Evolutionary conservation across 345 rosid genomes (phyloP).

Genomic region (Arabis hirsuta): DNA sequence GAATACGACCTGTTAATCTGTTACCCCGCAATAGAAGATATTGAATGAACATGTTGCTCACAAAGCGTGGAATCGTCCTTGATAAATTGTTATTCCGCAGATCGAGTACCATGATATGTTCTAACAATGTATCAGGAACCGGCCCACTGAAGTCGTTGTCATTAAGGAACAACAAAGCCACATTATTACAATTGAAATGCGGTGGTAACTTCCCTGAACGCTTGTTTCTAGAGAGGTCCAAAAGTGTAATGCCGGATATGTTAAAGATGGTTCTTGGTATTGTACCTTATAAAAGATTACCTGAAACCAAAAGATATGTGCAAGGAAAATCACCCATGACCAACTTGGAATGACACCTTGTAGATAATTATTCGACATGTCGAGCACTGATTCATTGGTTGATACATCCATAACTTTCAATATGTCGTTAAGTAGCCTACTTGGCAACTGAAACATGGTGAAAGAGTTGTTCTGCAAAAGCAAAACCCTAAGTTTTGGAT

Average conservation of each 20-base stretch:
- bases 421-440: not conserved
- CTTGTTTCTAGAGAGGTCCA: no score
- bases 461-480: slow-evolving; percentile 26
- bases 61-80: not conserved
- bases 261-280: not conserved
- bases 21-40: slow-evolving; percentile 8
- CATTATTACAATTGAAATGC: no score
- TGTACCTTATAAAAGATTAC: slow-evolving; percentile 24
- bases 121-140: no score
- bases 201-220: no score
- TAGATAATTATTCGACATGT: slow-evolving; percentile 16
- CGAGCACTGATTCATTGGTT: not conserved
- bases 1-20: not conserved
- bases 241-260: no score
- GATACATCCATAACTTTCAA: slow-evolving; percentile 13
- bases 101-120: no score
- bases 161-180: no score
- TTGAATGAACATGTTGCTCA: rapidly evolving
- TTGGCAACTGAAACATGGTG: not conserved
- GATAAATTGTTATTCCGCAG: slow-evolving; percentile 12
- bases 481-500: slow-evolving; percentile 2
- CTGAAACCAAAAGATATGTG: no score
- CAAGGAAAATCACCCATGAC: not conserved
- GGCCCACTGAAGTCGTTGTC: no score
- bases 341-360: slow-evolving; percentile 21